Evolutionary conservation across 2,329 filamentous ascomycete genomes (phyloP), one percentile per base, ranked within the genome.

Genomic region (Penicillium palitans): DNA sequence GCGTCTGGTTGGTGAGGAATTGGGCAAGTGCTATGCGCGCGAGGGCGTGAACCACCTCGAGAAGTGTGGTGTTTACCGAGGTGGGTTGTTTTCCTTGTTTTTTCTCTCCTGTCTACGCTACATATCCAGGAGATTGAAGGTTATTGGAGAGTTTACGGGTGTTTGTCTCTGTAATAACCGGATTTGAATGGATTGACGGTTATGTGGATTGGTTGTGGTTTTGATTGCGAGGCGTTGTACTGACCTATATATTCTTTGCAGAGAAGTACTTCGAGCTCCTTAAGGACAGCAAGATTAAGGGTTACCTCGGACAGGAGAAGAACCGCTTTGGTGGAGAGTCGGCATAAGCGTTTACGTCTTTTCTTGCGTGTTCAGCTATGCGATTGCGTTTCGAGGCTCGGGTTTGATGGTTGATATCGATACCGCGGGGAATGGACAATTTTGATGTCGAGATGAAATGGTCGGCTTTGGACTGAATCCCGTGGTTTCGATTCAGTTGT

Each of bases 31-130:
- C 76, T 88, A 88, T 76, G 77, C 79, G 65, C 77, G 81, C 59
- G 85, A 88, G 76, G 86, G 86, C 9, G 84, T 87, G 54, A 88
- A 88, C 70, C 86, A 88, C 73, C 73, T 88, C 68, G 85, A 88
- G 80, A 88, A 87, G 76, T 88, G 86, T 71, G 85, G 84, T 66
- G 79, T 81, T 70, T 75, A 88, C 76, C 81, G 86, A 83, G 86
- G 86, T 88, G 73, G 71, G 82, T 75, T 49, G 57, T 39, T 51
- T 54, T 56, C 53, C 42, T 33, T 33, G 2, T 1, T 8, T 6
- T 7, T 42, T 42, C 13, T n/a, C 3, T 29, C 17, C 37, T 12
- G 12, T 35, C 8, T n/a, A 29, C 3, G 5, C 5, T 10, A 2
- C 9, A 33, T 27, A 19, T 54, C 4, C 27, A 13, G 12, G n/a